Conservation (phyloP, 306 rosid species). For the Corylus avellana region DNA sequence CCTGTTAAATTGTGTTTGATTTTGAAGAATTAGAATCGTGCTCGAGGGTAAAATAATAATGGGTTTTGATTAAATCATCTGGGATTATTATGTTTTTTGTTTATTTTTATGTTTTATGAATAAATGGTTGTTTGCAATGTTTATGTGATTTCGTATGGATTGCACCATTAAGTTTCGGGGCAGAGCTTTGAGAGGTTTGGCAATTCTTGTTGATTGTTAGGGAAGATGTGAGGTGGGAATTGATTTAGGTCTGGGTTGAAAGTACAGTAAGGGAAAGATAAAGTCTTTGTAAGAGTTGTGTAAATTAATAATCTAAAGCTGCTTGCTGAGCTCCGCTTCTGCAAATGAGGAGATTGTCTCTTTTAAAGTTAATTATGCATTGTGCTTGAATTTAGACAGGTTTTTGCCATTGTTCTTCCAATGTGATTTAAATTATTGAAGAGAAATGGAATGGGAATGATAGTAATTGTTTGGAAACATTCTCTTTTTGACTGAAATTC, state of each 20-base stretch:
- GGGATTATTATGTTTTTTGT: not conserved
- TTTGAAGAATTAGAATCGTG: not conserved
- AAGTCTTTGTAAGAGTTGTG: not conserved
- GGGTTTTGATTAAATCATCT: not conserved
- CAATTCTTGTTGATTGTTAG: not conserved
- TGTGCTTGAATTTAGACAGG: not conserved
- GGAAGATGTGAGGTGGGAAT: not conserved
- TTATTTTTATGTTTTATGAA: not conserved
- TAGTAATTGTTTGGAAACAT: not conserved
- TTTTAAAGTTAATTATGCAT: not conserved
- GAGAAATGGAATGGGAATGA: not conserved
- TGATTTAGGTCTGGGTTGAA: slow-evolving; percentile 3
- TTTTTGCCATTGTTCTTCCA: not conserved
- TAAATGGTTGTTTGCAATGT: not conserved
- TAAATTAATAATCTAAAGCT: not conserved
- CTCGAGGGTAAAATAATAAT: not conserved
- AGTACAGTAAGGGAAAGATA: not conserved
- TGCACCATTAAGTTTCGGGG: not conserved
- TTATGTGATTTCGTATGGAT: not conserved
- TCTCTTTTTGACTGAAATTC: not conserved
- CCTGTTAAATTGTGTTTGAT: not conserved
- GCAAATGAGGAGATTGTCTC: not conserved
- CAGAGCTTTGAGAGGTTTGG: not conserved
- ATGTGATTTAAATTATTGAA: not conserved
- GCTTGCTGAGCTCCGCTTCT: not conserved